These are phyloP conservation scores for Fusarium verticillioides DNA, from an alignment of 2,329 filamentous ascomycete genomes.

Conservation along the genomic window DNA sequence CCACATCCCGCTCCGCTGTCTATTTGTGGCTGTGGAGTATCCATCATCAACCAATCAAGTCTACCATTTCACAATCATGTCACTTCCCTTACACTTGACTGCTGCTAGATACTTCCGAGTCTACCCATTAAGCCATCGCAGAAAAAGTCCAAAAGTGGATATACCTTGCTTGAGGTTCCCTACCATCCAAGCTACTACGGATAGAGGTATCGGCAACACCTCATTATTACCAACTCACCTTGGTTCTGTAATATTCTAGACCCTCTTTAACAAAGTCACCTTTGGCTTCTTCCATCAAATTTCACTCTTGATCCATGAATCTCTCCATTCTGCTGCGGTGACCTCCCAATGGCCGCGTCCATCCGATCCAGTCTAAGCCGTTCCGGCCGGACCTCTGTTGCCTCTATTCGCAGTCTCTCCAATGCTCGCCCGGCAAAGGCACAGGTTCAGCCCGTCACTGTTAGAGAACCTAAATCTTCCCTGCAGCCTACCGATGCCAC, in stretches of 20 bases:
- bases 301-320: slow-evolving; percentile 36
- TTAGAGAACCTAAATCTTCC: slow-evolving; percentile 12
- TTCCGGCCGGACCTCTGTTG: slow-evolving; percentile 38
- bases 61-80: slow-evolving; percentile 7
- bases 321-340: slow-evolving; percentile 37
- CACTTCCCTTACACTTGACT: neutral
- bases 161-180: slow-evolving; percentile 15
- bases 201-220: neutral
- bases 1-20: slow-evolving; percentile 40
- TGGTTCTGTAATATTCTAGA: slow-evolving; percentile 1
- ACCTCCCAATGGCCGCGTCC: slow-evolving; percentile 51
- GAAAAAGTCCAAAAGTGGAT: slow-evolving; percentile 38
- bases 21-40: slow-evolving; percentile 36
- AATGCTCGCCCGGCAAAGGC: slow-evolving; percentile 48
- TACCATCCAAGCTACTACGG: slow-evolving; percentile 1
- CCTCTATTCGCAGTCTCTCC: slow-evolving; percentile 44
- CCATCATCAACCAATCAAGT: slow-evolving; percentile 17
- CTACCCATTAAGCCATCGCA: slow-evolving; percentile 36
- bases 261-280: neutral
- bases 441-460: slow-evolving; percentile 42
- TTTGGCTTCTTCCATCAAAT: neutral
- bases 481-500: slow-evolving; percentile 7
- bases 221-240: slow-evolving; percentile 1
- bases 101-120: slow-evolving; percentile 34
- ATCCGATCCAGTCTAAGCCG: slow-evolving; percentile 45